These are phyloP conservation scores for Sarocladiaceae sp. DNA, from an alignment of 2,329 filamentous ascomycete genomes.

Conservation along the genomic window DNA sequence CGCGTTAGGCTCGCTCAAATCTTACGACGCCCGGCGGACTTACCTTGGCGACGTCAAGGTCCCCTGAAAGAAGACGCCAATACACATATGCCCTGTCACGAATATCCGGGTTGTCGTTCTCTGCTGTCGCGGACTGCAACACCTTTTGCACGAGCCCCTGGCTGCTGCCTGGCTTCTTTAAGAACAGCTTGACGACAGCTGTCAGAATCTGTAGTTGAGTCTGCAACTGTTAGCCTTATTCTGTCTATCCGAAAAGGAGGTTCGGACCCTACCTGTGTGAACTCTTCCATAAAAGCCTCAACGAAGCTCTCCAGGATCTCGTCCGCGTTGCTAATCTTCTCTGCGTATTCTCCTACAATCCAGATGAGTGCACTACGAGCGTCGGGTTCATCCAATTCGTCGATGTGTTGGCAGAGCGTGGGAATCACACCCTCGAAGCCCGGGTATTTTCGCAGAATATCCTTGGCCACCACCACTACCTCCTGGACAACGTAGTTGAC, in stretches of 20 bases:
- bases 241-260: not conserved
- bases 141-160: conserved; percentile 93
- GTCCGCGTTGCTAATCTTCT: conserved; percentile 98
- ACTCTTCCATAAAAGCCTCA: conserved; percentile 92
- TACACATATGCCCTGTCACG: conserved; percentile 97
- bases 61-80: conserved; percentile 92
- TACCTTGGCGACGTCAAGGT: conserved; percentile 85
- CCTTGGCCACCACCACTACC: conserved; percentile 97
- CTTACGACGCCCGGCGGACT: conserved; percentile 14
- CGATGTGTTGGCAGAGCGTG: conserved; percentile 92
- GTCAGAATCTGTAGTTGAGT: conserved; percentile 98
- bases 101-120: conserved; percentile 97
- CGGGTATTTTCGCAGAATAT: conserved; percentile 95
- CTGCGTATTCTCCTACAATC: conserved; percentile 98
- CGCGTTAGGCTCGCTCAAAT: conserved; percentile 6
- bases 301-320: conserved; percentile 90
- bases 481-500: conserved; percentile 99
- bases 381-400: conserved; percentile 91
- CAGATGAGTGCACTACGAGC: conserved; percentile 90
- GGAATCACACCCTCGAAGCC: conserved; percentile 98
- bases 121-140: conserved; percentile 83
- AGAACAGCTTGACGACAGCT: conserved; percentile 92
- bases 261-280: conserved; percentile 70
- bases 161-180: conserved; percentile 92
- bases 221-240: conserved; percentile 35